phyloP scores from a whole-genome alignment of 2,329 filamentous ascomycete species.

The Coniochaeta sp. region DNA sequence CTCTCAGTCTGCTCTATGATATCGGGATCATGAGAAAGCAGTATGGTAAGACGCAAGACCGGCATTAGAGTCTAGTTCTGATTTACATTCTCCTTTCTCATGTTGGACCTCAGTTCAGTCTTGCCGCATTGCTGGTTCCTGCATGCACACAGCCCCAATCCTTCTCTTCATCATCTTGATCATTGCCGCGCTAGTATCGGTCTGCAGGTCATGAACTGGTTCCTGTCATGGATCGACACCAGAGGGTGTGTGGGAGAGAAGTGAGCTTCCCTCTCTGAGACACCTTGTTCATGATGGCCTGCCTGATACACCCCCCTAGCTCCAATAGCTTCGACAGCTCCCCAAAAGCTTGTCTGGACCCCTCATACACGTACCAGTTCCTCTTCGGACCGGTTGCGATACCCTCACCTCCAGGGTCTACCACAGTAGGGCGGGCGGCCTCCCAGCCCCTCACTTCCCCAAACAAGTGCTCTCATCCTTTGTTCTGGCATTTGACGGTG shows the following conservation, averaged over 20 bases:
- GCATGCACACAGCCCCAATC: constrained; percentile 1
- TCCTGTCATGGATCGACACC: background rate
- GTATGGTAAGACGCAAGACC: no score
- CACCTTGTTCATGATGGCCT: background rate
- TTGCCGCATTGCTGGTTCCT: background rate
- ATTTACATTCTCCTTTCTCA: no score
- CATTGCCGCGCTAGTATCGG: background rate
- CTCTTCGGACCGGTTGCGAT: background rate
- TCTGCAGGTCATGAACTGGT: background rate
- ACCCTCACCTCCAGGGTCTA: background rate
- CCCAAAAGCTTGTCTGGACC: background rate
- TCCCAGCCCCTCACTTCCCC: background rate
- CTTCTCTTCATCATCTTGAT: background rate
- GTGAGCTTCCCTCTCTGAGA: background rate
- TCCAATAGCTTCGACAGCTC: background rate
- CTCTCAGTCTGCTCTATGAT: no score
- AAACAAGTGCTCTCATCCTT: background rate
- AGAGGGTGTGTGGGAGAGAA: background rate
- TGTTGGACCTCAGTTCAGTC: no score
- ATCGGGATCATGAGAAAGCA: no score
- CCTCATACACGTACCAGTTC: background rate
- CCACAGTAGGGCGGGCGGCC: constrained; percentile 1
- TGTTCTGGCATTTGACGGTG: background rate
- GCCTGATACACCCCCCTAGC: background rate
- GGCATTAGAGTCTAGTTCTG: no score